These are phyloP conservation scores for Camellia lanceoleosa DNA, from an alignment of 148 eudicot species.

Conservation along the genomic window DNA sequence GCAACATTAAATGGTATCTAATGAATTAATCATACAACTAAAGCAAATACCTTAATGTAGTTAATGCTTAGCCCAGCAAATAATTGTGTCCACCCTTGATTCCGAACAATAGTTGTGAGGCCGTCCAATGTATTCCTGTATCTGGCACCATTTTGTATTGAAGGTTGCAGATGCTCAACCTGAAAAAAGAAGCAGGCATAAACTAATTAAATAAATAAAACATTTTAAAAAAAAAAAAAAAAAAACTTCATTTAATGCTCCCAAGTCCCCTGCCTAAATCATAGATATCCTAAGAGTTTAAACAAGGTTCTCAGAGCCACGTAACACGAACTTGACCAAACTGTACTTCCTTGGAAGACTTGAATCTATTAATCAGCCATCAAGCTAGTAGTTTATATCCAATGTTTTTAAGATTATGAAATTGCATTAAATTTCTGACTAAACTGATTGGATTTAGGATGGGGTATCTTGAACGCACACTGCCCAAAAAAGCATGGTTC, in stretches of 20 bases:
- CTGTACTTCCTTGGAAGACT: background rate
- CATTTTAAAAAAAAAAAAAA: no score
- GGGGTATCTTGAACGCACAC: background rate
- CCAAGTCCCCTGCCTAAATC: background rate
- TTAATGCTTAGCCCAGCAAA: constrained; percentile 32
- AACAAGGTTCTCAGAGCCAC: background rate
- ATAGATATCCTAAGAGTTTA: background rate
- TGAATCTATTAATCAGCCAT: background rate
- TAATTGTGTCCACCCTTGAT: constrained; percentile 25
- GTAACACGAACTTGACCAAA: background rate
- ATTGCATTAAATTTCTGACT: background rate
- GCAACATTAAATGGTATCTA: background rate
- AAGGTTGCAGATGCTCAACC: constrained; percentile 29
- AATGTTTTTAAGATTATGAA: background rate
- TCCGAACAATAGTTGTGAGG: constrained; percentile 22
- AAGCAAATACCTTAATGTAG: constrained; percentile 24
- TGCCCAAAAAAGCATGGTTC: background rate
- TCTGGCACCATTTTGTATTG: constrained; percentile 15
- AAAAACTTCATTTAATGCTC: background rate
- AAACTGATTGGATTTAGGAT: background rate
- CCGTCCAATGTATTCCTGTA: constrained; percentile 19
- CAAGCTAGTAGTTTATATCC: background rate
- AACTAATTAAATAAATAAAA: background rate
- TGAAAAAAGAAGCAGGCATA: background rate
- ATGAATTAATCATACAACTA: background rate